phyloP scores from a whole-genome alignment of 2,329 filamentous ascomycete genomes.

The Hymenoscyphus infarciens region DNA sequence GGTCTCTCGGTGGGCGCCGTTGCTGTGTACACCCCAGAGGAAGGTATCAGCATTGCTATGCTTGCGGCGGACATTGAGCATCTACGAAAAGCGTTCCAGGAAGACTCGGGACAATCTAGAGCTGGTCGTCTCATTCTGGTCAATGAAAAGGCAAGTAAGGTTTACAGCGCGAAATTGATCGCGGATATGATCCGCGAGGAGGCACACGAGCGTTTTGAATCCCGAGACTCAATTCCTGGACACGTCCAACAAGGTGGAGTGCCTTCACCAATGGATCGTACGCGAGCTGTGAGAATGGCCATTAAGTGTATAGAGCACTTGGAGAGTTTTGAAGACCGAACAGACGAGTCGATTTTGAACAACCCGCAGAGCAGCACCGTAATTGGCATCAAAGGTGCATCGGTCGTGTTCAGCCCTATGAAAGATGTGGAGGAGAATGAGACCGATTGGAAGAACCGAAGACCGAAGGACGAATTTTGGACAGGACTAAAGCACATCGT shows the following conservation, averaged over 20 bases:
- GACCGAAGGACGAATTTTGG: conserved; percentile 86
- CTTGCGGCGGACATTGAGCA: conserved; percentile 85
- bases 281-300: conserved; percentile 83
- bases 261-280: conserved; percentile 93
- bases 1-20: conserved; percentile 88
- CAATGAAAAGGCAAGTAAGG: conserved; percentile 88
- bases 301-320: conserved; percentile 94
- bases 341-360: conserved; percentile 63
- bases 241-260: conserved; percentile 94
- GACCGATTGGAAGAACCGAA: conserved; percentile 89
- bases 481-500: conserved; percentile 74
- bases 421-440: conserved; percentile 74
- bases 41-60: conserved; percentile 92
- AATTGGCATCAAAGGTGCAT: conserved; percentile 88
- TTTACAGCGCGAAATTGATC: conserved; percentile 89
- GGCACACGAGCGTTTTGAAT: conserved; percentile 87
- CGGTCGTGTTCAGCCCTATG: conserved; percentile 84
- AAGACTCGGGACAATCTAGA: conserved; percentile 82
- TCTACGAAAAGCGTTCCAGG: conserved; percentile 77
- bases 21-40: conserved; percentile 94
- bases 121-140: conserved; percentile 94
- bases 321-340: conserved; percentile 68
- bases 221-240: conserved; percentile 83
- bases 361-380: conserved; percentile 74
- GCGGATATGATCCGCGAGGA: conserved; percentile 95